A percentile compares a stretch with the other conserved stretches of the same genome.
These are phyloP conservation scores for Neurospora intermedia DNA, from an alignment of 495 filamentous ascomycete genomes.

Conservation along the genomic window DNA sequence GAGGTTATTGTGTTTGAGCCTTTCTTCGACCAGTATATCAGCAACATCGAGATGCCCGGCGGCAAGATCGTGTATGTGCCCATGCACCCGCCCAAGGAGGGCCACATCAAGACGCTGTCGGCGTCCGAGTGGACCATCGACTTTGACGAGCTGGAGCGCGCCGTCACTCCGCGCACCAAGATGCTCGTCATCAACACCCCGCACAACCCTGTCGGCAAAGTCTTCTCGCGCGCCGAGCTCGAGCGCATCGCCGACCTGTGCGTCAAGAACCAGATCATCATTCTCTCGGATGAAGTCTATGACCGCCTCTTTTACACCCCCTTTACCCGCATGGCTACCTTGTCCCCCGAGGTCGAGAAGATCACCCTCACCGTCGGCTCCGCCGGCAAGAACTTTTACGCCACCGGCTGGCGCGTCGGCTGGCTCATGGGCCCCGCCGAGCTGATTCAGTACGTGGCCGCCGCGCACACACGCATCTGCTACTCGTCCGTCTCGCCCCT, in stretches of 20 bases:
- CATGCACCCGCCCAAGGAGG: conserved; percentile 80
- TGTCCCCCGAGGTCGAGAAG: conserved; percentile 76
- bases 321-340: conserved; percentile 81
- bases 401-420: conserved; percentile 90
- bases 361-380: conserved; percentile 89
- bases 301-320: conserved; percentile 91
- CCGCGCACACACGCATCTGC: conserved; percentile 92
- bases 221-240: conserved; percentile 78
- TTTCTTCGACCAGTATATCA: conserved; percentile 98
- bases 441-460: conserved; percentile 83
- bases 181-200: conserved; percentile 86
- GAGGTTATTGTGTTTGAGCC: conserved; percentile 98
- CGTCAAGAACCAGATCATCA: conserved; percentile 88
- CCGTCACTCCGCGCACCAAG: conserved; percentile 77
- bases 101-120: conserved; percentile 64
- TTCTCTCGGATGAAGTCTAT: conserved; percentile 93
- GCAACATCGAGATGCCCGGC: conserved; percentile 96
- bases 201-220: conserved; percentile 92
- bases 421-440: conserved; percentile 86
- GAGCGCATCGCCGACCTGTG: conserved; percentile 78
- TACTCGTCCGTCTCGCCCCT: conserved; percentile 88
- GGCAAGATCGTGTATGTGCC: conserved; percentile 91
- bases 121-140: conserved; percentile 84
- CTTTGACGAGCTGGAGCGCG: conserved; percentile 67
- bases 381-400: conserved; percentile 96